phyloP scores from a whole-genome alignment of 2,329 filamentous ascomycete genomes.

The Cladosporium sp. region DNA sequence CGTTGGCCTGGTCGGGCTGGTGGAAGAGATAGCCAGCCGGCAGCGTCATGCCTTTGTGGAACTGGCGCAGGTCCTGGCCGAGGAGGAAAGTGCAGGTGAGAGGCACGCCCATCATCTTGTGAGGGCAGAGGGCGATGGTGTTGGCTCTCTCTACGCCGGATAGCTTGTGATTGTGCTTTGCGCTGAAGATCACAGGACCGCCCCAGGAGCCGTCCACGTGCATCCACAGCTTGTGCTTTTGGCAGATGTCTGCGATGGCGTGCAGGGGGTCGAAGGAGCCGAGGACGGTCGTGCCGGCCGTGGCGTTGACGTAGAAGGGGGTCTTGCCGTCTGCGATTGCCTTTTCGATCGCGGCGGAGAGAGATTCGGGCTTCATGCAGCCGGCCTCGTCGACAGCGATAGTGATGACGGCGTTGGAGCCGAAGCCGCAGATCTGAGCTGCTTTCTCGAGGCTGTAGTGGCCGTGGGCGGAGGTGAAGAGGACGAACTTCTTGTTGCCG shows the following conservation, averaged over 20 bases:
- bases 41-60: slow-evolving; percentile 80
- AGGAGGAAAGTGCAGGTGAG: slow-evolving; percentile 89
- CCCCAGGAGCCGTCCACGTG: slow-evolving; percentile 94
- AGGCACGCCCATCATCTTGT: slow-evolving; percentile 95
- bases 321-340: slow-evolving; percentile 67
- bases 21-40: slow-evolving; percentile 70
- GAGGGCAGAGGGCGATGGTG: slow-evolving; percentile 83
- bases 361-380: slow-evolving; percentile 62
- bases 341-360: slow-evolving; percentile 59
- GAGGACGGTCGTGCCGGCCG: slow-evolving; percentile 88
- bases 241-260: slow-evolving; percentile 66
- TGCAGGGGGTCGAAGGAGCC: slow-evolving; percentile 82
- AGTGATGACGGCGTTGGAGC: slow-evolving; percentile 65
- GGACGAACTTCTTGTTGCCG: slow-evolving; percentile 60
- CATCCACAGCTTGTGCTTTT: slow-evolving; percentile 73
- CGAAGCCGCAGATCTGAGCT: slow-evolving; percentile 84
- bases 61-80: slow-evolving; percentile 67
- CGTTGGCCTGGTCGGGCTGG: slow-evolving; percentile 30
- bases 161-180: slow-evolving; percentile 60
- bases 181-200: slow-evolving; percentile 73
- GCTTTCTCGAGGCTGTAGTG: slow-evolving; percentile 96
- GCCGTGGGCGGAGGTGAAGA: slow-evolving; percentile 86
- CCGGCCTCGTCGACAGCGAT: slow-evolving; percentile 72
- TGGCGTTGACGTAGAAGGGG: slow-evolving; percentile 92
- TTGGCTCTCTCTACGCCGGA: slow-evolving; percentile 69